Evolutionary conservation across 352 stramenopile genomes (phyloP).

Genomic region (Pythium graminicola): DNA sequence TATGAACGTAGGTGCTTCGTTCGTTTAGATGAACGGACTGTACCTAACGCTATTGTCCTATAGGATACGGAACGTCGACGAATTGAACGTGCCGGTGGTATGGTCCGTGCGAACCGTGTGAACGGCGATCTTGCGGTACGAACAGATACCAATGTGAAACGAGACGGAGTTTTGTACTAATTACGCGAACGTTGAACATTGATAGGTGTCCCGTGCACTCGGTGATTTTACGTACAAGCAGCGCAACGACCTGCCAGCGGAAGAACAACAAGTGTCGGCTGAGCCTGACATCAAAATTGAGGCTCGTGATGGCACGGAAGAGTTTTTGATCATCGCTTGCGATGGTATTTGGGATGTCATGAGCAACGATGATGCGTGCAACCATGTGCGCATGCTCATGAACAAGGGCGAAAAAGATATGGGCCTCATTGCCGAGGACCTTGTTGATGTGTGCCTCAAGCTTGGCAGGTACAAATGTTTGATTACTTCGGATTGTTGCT

Average conservation of each 20-base stretch:
- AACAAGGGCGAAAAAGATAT: slow-evolving; percentile 56
- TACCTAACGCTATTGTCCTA: background rate
- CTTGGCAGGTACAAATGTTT: slow-evolving; percentile 45
- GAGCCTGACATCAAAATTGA: slow-evolving; percentile 87
- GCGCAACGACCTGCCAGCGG: slow-evolving; percentile 37
- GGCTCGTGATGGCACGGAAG: slow-evolving; percentile 67
- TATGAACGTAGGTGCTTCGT: slow-evolving; percentile 48
- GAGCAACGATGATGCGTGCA: slow-evolving; percentile 83
- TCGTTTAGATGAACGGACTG: background rate
- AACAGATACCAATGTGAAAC: slow-evolving; percentile 4
- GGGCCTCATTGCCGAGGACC: slow-evolving; percentile 71
- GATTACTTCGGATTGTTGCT: background rate
- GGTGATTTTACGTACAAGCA: slow-evolving; percentile 83
- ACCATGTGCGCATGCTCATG: slow-evolving; percentile 78
- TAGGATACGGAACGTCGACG: slow-evolving; percentile 49
- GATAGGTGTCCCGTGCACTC: slow-evolving; percentile 63
- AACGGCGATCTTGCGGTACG: slow-evolving; percentile 76
- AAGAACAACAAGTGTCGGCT: slow-evolving; percentile 79
- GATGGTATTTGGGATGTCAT: slow-evolving; percentile 94
- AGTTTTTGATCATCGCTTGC: slow-evolving; percentile 89
- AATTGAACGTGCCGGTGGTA: slow-evolving; percentile 65
- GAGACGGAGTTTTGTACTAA: background rate
- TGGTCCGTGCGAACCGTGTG: slow-evolving; percentile 70
- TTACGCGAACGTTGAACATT: background rate
- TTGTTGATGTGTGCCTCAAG: slow-evolving; percentile 68